These are phyloP conservation scores for Perilla frutescens DNA, from an alignment of 257 asterid species.

Conservation along the genomic window DNA sequence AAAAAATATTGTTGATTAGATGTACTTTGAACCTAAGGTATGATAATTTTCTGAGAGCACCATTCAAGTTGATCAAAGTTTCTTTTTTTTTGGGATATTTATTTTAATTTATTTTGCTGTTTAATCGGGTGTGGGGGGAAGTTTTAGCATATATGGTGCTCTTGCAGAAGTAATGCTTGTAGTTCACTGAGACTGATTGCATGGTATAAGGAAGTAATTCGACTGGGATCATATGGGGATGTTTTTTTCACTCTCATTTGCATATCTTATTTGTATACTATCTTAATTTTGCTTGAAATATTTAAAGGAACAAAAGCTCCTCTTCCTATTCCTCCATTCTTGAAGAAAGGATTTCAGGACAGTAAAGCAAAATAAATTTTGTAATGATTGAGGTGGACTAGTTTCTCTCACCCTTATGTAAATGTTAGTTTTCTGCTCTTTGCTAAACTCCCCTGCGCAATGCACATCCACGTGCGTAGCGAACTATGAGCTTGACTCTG, in stretches of 20 bases:
- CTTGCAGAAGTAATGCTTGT: neutral
- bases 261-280: neutral
- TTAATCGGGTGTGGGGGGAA: neutral
- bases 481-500: neutral
- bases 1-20: neutral
- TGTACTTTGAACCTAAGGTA: neutral
- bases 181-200: neutral
- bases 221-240: neutral
- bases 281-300: neutral
- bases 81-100: too few species aligned
- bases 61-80: constrained; percentile 11
- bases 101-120: too few species aligned
- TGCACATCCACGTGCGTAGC: neutral
- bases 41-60: neutral
- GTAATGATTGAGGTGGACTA: neutral
- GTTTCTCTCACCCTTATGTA: neutral
- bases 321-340: neutral
- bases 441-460: neutral
- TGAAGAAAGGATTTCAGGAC: constrained; percentile 1
- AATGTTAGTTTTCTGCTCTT: neutral
- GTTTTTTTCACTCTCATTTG: neutral
- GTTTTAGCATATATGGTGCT: constrained; percentile 16
- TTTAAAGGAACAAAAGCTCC: neutral
- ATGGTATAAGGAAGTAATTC: neutral
- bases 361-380: neutral